Evolutionary conservation across 306 rosid species (phyloP), one percentile per base, ranked within the genome.

Genomic region (Pyrus betulifolia): DNA sequence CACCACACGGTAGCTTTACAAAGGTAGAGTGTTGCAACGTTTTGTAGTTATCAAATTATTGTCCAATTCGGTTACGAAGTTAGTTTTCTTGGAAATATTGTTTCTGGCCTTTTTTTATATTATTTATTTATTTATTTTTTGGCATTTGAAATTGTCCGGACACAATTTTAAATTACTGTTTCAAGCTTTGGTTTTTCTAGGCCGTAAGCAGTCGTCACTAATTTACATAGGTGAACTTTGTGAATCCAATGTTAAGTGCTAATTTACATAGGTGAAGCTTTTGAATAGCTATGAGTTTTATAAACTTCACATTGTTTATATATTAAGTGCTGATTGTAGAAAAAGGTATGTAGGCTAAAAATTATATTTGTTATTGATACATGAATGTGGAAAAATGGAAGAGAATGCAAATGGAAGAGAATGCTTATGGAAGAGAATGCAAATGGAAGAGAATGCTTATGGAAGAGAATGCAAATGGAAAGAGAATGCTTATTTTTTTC

Each of bases 1-100:
- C 90, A 40, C 76, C 67, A 1, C 80, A 84, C 2, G 83, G 89
- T 35, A 88, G 88, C 79, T 90, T 90, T 81, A 90, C 92, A 17
- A 82, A 81, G 91, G 94, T 89, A 52, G 78, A 19, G 25, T 70
- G 22, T 72, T 55, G 67, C 44, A 17, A 54, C 45, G 15, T 14
- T 40, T 1, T 65, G 30, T 17, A 3, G 44, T 22, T 11, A 52
- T 28, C 67, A 57, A 35, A 18, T 76, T 12, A 18, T 54, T 63
- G 27, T 49, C 62, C 25, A 51, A 31, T 51, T 70, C 62, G 18
- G 6, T 52, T 70, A 70, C 5, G 44, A 60, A 60, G 44, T 70
- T 51, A 42, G 4, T 42, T 13, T 42, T 38, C 4, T 66, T 66
- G 15, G 70, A 8, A 38, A 66, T 4, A 30, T 21, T 21, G 44